A percentile compares a stretch with the other conserved stretches of the same genome.
Evolutionary conservation across 2,329 filamentous ascomycete species (phyloP).

Genomic region (Alternaria ethzedia): DNA sequence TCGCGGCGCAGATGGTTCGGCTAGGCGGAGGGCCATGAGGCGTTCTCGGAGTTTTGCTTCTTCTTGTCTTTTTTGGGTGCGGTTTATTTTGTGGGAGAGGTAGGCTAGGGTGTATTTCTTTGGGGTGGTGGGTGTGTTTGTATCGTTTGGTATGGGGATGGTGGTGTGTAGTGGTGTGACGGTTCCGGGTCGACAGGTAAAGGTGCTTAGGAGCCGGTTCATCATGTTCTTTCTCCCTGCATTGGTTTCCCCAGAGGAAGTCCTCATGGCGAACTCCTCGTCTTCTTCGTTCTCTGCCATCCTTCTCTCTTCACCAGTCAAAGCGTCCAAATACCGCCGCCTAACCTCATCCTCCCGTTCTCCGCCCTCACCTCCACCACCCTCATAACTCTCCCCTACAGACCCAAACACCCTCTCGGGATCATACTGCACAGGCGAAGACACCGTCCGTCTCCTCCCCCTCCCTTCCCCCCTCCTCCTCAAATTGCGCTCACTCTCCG

Average conservation of each 20-base stretch:
- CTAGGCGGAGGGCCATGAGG: not conserved
- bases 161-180: not conserved
- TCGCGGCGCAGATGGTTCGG: not conserved
- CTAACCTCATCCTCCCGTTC: not conserved
- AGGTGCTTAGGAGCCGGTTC: not conserved
- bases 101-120: slow-evolving; percentile 1
- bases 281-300: not conserved
- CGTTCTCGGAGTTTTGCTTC: not conserved
- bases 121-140: not conserved
- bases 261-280: not conserved
- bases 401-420: not conserved
- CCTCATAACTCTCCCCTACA: not conserved
- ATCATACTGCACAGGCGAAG: not conserved
- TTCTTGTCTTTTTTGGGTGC: not conserved
- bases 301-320: not conserved
- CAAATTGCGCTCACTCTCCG: not conserved
- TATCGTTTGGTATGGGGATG: not conserved
- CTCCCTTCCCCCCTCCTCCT: not conserved
- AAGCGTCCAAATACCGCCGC: not conserved
- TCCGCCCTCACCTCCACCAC: not conserved
- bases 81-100: not conserved
- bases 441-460: not conserved
- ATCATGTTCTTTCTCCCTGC: not conserved
- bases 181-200: not conserved
- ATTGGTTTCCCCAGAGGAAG: not conserved